Conservation (phyloP, 805 yeast genomes). For the Yamadazyma philogaea region DNA sequence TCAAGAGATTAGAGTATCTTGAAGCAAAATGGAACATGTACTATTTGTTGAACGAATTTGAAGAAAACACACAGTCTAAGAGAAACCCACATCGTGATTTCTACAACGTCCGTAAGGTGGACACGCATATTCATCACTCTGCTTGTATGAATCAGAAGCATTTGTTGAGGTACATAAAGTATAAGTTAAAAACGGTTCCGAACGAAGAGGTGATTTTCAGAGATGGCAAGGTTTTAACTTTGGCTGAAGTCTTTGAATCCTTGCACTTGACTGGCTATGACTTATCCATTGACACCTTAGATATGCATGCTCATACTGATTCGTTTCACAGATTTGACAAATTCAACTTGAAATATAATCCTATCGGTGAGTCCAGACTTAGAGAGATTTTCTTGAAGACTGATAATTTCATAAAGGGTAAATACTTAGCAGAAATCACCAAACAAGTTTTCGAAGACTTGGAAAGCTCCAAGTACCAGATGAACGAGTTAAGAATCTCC, state of each 20-base stretch:
- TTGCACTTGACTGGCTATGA: slow-evolving; percentile 91
- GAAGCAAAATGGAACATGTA: slow-evolving; percentile 97
- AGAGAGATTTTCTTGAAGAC: slow-evolving; percentile 96
- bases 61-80: slow-evolving; percentile 86
- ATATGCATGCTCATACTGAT: slow-evolving; percentile 99
- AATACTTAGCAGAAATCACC: slow-evolving; percentile 89
- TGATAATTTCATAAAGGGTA: slow-evolving; percentile 86
- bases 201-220: slow-evolving; percentile 90
- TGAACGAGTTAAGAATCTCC: slow-evolving; percentile 95
- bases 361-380: slow-evolving; percentile 95
- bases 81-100: slow-evolving; percentile 96
- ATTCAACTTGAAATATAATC: slow-evolving; percentile 94
- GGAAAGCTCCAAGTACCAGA: slow-evolving; percentile 93
- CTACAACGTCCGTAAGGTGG: slow-evolving; percentile 94
- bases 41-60: slow-evolving; percentile 82
- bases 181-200: slow-evolving; percentile 82
- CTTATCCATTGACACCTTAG: slow-evolving; percentile 91
- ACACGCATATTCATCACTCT: slow-evolving; percentile 97
- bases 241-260: slow-evolving; percentile 88
- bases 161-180: slow-evolving; percentile 87
- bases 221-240: slow-evolving; percentile 83
- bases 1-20: slow-evolving; percentile 84
- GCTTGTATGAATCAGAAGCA: slow-evolving; percentile 99
- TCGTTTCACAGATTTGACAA: slow-evolving; percentile 97
- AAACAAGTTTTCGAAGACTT: slow-evolving; percentile 91